phyloP scores from a whole-genome alignment of 208 protist species.

The Acanthamoeba healyi region DNA sequence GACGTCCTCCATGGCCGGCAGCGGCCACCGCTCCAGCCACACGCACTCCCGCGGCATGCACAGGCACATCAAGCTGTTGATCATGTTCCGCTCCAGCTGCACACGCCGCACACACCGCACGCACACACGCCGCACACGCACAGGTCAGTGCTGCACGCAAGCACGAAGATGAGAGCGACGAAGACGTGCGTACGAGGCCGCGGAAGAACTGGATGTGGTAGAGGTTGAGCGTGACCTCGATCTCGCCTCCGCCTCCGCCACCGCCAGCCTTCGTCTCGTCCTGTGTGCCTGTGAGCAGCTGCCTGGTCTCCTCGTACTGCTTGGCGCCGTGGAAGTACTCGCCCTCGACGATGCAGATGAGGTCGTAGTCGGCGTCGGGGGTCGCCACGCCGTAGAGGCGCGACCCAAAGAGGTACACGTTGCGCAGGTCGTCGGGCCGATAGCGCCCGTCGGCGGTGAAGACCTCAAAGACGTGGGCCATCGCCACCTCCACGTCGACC shows the following conservation, averaged over 20 bases:
- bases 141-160: not conserved
- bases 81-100: slow-evolving; percentile 55
- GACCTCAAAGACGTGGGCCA: slow-evolving; percentile 20
- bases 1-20: not conserved
- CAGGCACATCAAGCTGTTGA: slow-evolving; percentile 45
- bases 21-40: slow-evolving; percentile 18
- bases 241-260: not conserved
- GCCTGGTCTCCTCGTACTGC: not conserved
- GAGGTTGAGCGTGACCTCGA: slow-evolving; percentile 60
- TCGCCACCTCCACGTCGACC: slow-evolving; percentile 10
- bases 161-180: not conserved
- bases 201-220: slow-evolving; percentile 51
- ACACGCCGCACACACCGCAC: not conserved
- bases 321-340: slow-evolving; percentile 54
- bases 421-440: not conserved
- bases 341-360: slow-evolving; percentile 66
- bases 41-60: slow-evolving; percentile 55
- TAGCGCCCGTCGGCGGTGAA: slow-evolving; percentile 23
- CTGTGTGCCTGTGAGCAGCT: not conserved
- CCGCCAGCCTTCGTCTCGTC: not conserved
- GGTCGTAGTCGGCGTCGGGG: slow-evolving; percentile 60
- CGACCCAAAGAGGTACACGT: slow-evolving; percentile 67
- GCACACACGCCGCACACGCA: not conserved
- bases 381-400: slow-evolving; percentile 52
- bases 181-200: not conserved